Evolutionary conservation across 2,329 filamentous ascomycete genomes (phyloP).

Genomic region (Drechslerella coelobrocha): DNA sequence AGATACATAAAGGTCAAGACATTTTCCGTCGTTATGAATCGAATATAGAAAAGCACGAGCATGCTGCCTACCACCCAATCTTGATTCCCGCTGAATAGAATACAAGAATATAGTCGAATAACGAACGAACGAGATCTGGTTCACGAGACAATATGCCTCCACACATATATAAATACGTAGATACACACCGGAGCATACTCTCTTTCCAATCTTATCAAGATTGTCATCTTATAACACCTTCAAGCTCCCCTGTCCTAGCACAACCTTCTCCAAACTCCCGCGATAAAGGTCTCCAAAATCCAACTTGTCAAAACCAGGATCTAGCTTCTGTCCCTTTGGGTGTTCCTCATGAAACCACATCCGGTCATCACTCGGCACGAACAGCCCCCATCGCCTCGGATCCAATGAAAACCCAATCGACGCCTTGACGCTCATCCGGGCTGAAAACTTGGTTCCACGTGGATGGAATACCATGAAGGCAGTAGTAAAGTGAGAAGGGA

Average conservation of each 20-base stretch:
- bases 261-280: conserved; percentile 20
- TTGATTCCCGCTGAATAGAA: too few relatives aligned
- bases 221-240: conserved; percentile 15
- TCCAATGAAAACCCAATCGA: conserved; percentile 46
- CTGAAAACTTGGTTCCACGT: conserved; percentile 18
- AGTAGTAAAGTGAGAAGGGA: conserved; percentile 29
- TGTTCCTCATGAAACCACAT: conserved; percentile 39
- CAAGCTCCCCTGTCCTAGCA: conserved; percentile 4
- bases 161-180: background rate
- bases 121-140: too few relatives aligned
- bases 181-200: too few relatives aligned
- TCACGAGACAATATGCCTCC: background rate
- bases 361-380: conserved; percentile 29
- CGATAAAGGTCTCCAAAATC: conserved; percentile 34
- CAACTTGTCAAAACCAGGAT: conserved; percentile 15
- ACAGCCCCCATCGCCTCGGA: conserved; percentile 30
- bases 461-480: conserved; percentile 47
- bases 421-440: conserved; percentile 21
- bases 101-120: too few relatives aligned
- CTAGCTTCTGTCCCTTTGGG: conserved; percentile 16
- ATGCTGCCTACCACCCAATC: too few relatives aligned
- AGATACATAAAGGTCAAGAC: too few relatives aligned
- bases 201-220: too few relatives aligned
- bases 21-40: too few relatives aligned
- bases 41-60: too few relatives aligned